A percentile compares a stretch with the other conserved stretches of the same genome.
phyloP scores from a whole-genome alignment of 495 filamentous ascomycete species.

The Neurospora sp. region DNA sequence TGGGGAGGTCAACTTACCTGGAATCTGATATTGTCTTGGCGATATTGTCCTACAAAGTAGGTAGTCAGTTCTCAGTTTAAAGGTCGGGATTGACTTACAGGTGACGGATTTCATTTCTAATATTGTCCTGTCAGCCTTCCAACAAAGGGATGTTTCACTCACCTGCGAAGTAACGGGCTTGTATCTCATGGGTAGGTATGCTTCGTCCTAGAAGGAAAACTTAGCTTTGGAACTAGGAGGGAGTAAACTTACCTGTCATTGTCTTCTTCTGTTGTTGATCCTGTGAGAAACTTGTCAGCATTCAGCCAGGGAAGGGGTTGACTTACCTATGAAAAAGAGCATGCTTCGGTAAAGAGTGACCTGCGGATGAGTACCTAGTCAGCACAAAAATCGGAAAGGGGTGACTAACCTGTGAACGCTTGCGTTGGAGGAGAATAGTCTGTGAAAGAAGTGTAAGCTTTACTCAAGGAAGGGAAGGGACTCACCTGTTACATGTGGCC shows the following conservation, averaged over 20 bases:
- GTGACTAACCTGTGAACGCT: neutral
- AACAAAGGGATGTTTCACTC: neutral
- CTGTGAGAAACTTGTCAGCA: neutral
- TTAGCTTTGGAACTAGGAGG: neutral
- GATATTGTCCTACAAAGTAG: neutral
- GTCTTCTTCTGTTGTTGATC: neutral
- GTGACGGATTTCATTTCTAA: neutral
- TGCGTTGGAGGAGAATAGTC: neutral
- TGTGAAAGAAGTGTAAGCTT: neutral
- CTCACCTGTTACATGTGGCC: neutral
- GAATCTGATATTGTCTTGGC: neutral
- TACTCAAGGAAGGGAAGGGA: neutral
- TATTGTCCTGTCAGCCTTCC: neutral
- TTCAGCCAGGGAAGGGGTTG: neutral
- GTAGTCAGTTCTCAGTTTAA: neutral
- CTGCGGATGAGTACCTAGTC: neutral
- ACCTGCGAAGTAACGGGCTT: neutral
- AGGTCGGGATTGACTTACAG: neutral
- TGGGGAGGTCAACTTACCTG: neutral
- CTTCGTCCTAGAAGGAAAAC: neutral
- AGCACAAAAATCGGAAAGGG: neutral
- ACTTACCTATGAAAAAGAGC: neutral
- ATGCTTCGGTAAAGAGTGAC: neutral
- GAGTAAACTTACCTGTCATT: neutral
- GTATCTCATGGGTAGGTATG: neutral